These are phyloP conservation scores for Backusella macrospora DNA, from an alignment of 192 early-diverging fungal genomes.

Conservation along the genomic window DNA sequence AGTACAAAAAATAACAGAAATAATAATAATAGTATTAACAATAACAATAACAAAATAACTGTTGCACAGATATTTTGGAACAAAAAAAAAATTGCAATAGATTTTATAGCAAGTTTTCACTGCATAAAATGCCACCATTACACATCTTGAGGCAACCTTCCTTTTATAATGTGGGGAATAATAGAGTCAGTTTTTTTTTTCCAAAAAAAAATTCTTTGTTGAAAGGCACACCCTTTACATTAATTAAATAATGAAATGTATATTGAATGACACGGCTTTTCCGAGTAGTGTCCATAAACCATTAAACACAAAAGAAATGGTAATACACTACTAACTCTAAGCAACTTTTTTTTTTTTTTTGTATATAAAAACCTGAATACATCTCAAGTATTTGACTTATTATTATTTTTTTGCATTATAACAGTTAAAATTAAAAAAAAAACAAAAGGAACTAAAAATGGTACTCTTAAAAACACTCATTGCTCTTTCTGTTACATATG, in stretches of 20 bases:
- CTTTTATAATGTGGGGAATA: background rate
- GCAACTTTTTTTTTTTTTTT: no score
- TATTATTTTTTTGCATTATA: background rate
- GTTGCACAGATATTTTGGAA: background rate
- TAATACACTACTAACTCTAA: no score
- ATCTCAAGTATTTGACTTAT: background rate
- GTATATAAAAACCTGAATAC: background rate
- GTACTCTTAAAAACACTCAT: background rate
- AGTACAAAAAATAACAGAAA: no score
- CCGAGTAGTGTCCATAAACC: no score
- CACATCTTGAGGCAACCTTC: background rate
- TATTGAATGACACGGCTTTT: no score
- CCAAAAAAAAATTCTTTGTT: no score
- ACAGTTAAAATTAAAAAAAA: background rate
- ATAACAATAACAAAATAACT: background rate
- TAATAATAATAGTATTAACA: no score
- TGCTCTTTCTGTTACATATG: background rate
- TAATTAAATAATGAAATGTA: no score
- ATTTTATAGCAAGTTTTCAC: background rate
- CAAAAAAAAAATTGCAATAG: background rate
- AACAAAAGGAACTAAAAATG: background rate
- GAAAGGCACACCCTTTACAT: background rate
- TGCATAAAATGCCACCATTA: conserved; percentile 10
- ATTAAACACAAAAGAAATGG: no score
- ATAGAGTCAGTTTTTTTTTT: background rate